Percentiles rank a stretch among this genome's conserved stretches.
Evolutionary conservation across 139 green algal species (phyloP).

Genomic region (Parachlorella kessleri): DNA sequence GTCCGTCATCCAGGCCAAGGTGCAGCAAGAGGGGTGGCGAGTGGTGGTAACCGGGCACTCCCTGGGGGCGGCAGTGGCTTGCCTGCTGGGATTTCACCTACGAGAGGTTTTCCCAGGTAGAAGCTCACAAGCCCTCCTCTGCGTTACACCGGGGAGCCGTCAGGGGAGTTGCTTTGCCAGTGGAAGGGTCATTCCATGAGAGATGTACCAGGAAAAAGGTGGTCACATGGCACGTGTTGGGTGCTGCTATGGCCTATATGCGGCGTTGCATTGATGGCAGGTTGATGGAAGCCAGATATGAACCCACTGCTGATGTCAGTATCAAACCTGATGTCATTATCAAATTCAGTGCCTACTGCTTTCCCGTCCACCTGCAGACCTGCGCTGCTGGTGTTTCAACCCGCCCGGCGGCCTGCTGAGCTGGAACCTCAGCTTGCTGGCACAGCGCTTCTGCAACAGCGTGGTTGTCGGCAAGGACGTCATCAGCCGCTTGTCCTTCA

Average conservation of each 20-base stretch:
- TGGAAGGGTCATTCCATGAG: no score
- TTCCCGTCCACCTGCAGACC: slow-evolving; percentile 11
- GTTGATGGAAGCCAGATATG: no score
- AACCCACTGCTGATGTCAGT: no score
- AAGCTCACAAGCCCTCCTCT: no score
- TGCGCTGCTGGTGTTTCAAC: slow-evolving; percentile 60
- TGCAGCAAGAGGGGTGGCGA: slow-evolving; percentile 48
- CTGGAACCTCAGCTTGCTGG: slow-evolving; percentile 46
- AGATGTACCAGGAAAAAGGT: no score
- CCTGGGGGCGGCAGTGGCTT: slow-evolving; percentile 68
- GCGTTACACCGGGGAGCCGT: no score
- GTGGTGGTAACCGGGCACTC: slow-evolving; percentile 70
- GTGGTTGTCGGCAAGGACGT: slow-evolving; percentile 68
- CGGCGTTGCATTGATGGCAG: no score
- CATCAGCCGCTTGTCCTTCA: slow-evolving; percentile 55
- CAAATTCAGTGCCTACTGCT: no score
- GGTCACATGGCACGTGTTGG: no score
- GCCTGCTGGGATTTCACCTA: slow-evolving; percentile 64
- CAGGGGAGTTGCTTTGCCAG: no score
- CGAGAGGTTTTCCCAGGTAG: slow-evolving; percentile 38
- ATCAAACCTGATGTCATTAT: no score
- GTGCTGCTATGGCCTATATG: no score
- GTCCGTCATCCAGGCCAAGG: slow-evolving; percentile 25
- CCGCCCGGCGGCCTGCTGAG: slow-evolving; percentile 56
- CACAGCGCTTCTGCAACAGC: slow-evolving; percentile 48